Evolutionary conservation across 192 early-diverging fungal species (phyloP).

Genomic region (Mortierella hygrophila): DNA sequence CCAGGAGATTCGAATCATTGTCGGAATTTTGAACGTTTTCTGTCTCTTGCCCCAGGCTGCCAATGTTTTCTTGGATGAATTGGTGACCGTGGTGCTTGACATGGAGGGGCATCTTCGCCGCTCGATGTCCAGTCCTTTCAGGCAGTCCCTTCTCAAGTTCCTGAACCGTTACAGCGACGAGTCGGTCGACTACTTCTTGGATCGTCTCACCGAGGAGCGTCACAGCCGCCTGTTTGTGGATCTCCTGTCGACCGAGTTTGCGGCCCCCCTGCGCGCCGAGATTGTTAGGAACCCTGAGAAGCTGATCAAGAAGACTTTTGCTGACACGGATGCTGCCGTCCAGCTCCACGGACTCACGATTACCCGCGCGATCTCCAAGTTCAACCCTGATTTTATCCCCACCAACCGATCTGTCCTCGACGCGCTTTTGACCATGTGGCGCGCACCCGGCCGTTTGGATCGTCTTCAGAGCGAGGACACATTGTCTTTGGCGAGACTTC

Average conservation of each 20-base stretch:
- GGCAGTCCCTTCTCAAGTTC: conserved; percentile 90
- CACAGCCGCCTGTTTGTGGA: conserved; percentile 76
- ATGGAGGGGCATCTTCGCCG: conserved; percentile 88
- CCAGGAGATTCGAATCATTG: conserved; percentile 94
- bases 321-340: conserved; percentile 47
- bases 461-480: conserved; percentile 61
- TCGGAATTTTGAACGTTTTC: conserved; percentile 94
- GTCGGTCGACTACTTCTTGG: conserved; percentile 86
- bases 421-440: conserved; percentile 64
- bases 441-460: conserved; percentile 58
- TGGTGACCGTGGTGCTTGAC: conserved; percentile 89
- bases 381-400: conserved; percentile 66
- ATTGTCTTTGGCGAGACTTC: conserved; percentile 49
- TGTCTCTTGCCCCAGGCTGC: conserved; percentile 92
- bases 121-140: conserved; percentile 92
- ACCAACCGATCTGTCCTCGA: conserved; percentile 63
- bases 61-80: conserved; percentile 90
- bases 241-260: conserved; percentile 66
- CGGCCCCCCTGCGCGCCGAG: conserved; percentile 72
- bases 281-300: conserved; percentile 69
- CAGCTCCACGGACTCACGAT: conserved; percentile 73
- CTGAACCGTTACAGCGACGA: conserved; percentile 91
- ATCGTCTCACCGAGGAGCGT: conserved; percentile 70
- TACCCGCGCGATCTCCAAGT: conserved; percentile 66
- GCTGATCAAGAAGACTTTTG: conserved; percentile 64